Percentiles rank a stretch among this genome's conserved stretches.
Evolutionary conservation across 306 rosid species (phyloP).

Genomic region (Lagenaria siceraria): DNA sequence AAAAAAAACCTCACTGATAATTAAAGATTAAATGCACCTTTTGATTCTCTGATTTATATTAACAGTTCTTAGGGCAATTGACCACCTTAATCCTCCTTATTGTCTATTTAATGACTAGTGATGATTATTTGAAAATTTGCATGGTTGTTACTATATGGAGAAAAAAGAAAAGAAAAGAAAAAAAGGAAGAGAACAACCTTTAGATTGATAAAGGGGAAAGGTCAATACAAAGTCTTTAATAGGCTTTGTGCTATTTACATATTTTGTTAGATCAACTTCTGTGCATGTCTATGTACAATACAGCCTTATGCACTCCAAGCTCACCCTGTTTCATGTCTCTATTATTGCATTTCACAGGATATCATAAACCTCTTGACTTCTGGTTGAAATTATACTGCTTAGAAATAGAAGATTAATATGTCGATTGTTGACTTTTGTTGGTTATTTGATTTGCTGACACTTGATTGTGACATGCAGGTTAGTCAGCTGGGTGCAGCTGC

Average conservation of each 20-base stretch:
- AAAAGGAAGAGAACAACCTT: background rate
- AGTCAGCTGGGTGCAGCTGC: constrained; percentile 94
- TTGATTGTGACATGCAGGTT: constrained; percentile 37
- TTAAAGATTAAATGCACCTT: background rate
- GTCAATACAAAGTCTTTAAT: background rate
- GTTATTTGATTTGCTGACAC: constrained; percentile 1
- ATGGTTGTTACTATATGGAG: background rate
- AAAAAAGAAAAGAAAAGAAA: background rate
- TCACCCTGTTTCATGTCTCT: background rate
- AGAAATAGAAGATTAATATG: background rate
- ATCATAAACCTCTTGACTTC: background rate
- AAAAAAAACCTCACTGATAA: background rate
- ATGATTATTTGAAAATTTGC: background rate
- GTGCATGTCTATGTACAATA: background rate
- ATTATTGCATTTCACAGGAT: background rate
- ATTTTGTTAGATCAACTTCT: background rate
- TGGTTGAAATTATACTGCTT: background rate
- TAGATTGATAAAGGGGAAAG: background rate
- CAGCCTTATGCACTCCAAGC: background rate
- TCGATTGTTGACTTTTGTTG: background rate
- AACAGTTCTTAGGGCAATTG: background rate
- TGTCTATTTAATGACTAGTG: background rate
- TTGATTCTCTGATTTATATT: background rate
- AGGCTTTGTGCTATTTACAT: background rate
- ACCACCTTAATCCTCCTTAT: background rate